These are phyloP conservation scores for Metschnikowia corniflorae DNA, from an alignment of 805 yeast species.

Conservation along the genomic window DNA sequence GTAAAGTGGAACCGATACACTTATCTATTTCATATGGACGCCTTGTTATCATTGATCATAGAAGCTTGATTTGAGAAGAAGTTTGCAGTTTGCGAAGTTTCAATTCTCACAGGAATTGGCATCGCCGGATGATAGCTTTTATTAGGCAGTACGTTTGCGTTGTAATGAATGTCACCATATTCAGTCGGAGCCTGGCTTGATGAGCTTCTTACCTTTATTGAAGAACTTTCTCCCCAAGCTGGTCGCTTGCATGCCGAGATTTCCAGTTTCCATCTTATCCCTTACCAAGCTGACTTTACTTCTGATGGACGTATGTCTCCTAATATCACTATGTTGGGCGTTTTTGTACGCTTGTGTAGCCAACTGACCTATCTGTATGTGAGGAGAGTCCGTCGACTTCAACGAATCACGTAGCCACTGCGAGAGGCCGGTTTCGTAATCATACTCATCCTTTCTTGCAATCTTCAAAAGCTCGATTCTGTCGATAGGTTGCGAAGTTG, in stretches of 20 bases:
- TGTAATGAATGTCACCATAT: neutral
- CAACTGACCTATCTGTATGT: conserved; percentile 46
- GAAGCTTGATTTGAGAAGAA: no score
- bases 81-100: neutral
- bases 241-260: conserved; percentile 48
- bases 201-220: conserved; percentile 52
- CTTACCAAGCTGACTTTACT: conserved; percentile 54
- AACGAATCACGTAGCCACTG: conserved; percentile 52
- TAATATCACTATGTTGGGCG: conserved; percentile 53
- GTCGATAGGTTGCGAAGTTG: conserved; percentile 38
- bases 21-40: no score
- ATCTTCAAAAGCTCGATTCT: conserved; percentile 40
- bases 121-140: neutral
- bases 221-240: conserved; percentile 53
- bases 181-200: conserved; percentile 25
- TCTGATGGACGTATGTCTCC: conserved; percentile 38
- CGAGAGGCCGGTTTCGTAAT: conserved; percentile 54
- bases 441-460: conserved; percentile 40
- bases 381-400: conserved; percentile 32
- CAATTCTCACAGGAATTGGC: neutral
- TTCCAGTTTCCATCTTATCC: conserved; percentile 42
- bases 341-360: conserved; percentile 66
- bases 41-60: no score
- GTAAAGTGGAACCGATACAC: no score
- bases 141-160: neutral